phyloP scores from a whole-genome alignment of 495 filamentous ascomycete species.

The Bacidia gigantensis region DNA sequence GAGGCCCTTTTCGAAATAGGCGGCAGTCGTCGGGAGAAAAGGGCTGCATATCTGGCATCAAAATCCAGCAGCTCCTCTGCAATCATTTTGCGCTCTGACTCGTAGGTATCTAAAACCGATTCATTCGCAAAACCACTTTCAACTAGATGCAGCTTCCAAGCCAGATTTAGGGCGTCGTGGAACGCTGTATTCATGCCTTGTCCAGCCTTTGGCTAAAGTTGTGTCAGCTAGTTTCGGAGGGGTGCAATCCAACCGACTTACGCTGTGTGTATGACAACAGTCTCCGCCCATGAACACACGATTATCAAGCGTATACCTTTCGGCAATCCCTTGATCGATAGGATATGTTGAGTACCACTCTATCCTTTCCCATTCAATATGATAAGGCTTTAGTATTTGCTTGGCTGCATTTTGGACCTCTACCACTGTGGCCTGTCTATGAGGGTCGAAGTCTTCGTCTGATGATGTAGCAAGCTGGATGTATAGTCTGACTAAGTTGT shows the following conservation, averaged over 20 bases:
- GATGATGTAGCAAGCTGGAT: slow-evolving; percentile 57
- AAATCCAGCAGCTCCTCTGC: slow-evolving; percentile 64
- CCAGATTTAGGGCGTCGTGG: slow-evolving; percentile 51
- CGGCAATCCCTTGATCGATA: slow-evolving; percentile 45
- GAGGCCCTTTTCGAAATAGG: slow-evolving; percentile 35
- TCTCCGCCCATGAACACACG: slow-evolving; percentile 46
- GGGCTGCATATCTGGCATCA: slow-evolving; percentile 49
- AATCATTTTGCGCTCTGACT: slow-evolving; percentile 50
- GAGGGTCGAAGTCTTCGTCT: slow-evolving; percentile 44
- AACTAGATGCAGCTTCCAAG: slow-evolving; percentile 64
- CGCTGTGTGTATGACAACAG: slow-evolving; percentile 51
- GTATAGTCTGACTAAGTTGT: slow-evolving; percentile 60
- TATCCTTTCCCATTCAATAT: slow-evolving; percentile 36
- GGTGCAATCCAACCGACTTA: slow-evolving; percentile 21
- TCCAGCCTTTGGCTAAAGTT: slow-evolving; percentile 42
- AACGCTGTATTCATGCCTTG: slow-evolving; percentile 39
- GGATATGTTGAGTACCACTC: slow-evolving; percentile 48
- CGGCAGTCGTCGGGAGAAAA: slow-evolving; percentile 39
- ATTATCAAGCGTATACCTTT: slow-evolving; percentile 38
- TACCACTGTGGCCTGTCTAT: slow-evolving; percentile 29
- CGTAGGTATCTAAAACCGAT: slow-evolving; percentile 52
- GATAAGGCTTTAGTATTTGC: slow-evolving; percentile 43
- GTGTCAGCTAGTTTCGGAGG: slow-evolving; percentile 1
- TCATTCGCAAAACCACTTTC: slow-evolving; percentile 42
- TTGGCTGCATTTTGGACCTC: slow-evolving; percentile 45